These are phyloP conservation scores for Centaurea solstitialis DNA, from an alignment of 129 eudicot species.

Conservation along the genomic window DNA sequence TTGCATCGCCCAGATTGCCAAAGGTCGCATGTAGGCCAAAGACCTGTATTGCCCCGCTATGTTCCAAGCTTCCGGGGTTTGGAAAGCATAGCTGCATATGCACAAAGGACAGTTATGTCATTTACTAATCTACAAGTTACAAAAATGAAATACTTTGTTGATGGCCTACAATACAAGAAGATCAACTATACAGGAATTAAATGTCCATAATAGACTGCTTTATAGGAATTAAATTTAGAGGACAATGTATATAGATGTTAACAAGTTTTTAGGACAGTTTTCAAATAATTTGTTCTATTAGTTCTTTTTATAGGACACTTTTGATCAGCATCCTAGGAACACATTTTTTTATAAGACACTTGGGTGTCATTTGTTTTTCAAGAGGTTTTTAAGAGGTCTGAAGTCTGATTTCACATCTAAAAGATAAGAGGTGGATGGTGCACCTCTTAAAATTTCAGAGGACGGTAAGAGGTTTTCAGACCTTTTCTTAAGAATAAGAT, in stretches of 20 bases:
- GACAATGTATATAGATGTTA: background rate
- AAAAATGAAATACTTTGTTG: background rate
- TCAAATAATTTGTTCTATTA: too few relatives aligned
- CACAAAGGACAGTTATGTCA: background rate
- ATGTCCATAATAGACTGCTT: background rate
- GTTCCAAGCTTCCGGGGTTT: slow-evolving; percentile 92
- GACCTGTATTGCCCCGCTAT: slow-evolving; percentile 70
- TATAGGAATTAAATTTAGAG: background rate
- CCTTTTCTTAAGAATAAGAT: too few relatives aligned
- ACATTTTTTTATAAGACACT: background rate
- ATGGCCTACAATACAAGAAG: background rate
- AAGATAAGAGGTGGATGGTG: too few relatives aligned
- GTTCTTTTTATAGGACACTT: background rate
- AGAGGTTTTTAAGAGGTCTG: too few relatives aligned
- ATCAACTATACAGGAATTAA: background rate
- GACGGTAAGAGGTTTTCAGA: too few relatives aligned
- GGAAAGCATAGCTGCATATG: slow-evolving; percentile 76
- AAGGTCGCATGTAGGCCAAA: slow-evolving; percentile 82
- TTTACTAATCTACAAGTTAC: background rate
- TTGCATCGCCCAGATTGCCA: slow-evolving; percentile 97
- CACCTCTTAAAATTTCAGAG: too few relatives aligned
- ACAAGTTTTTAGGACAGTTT: background rate
- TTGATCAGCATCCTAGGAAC: background rate
- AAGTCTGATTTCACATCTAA: too few relatives aligned
- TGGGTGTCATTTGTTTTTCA: too few relatives aligned